These are phyloP conservation scores for Evernia prunastri DNA, from an alignment of 495 filamentous ascomycete species.

Conservation along the genomic window DNA sequence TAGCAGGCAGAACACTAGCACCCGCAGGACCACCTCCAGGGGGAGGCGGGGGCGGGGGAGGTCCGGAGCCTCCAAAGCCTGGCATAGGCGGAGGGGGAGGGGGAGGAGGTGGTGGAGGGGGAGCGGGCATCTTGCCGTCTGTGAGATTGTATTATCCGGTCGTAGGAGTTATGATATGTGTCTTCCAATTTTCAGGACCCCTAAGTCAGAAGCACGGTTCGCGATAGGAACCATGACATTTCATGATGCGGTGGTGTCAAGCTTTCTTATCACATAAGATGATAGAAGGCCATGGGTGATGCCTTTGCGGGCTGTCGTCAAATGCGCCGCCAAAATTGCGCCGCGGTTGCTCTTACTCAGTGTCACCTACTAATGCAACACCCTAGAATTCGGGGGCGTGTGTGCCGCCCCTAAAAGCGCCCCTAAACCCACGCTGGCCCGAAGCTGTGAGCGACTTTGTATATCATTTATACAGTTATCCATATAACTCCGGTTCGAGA, in stretches of 20 bases:
- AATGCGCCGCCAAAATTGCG: slow-evolving; percentile 11
- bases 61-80: slow-evolving; percentile 52
- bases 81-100: slow-evolving; percentile 52
- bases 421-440: too few relatives aligned
- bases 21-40: slow-evolving; percentile 34
- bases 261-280: not conserved
- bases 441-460: too few relatives aligned
- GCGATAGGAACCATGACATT: not conserved
- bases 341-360: not conserved
- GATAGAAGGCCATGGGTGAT: not conserved
- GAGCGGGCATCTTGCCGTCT: slow-evolving; percentile 48
- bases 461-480: too few relatives aligned
- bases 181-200: not conserved
- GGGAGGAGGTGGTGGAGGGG: slow-evolving; percentile 55
- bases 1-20: slow-evolving; percentile 40
- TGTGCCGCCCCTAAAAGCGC: too few relatives aligned
- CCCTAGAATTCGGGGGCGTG: too few relatives aligned
- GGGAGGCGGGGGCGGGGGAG: slow-evolving; percentile 60
- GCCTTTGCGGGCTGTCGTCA: slow-evolving; percentile 6
- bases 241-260: not conserved
- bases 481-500: too few relatives aligned
- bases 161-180: not conserved
- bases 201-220: not conserved
- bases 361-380: too few relatives aligned
- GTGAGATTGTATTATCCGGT: not conserved